Evolutionary conservation across 2,329 filamentous ascomycete species (phyloP), one percentile per base, ranked within the genome.

Genomic region (Sphaceloma murrayae): DNA sequence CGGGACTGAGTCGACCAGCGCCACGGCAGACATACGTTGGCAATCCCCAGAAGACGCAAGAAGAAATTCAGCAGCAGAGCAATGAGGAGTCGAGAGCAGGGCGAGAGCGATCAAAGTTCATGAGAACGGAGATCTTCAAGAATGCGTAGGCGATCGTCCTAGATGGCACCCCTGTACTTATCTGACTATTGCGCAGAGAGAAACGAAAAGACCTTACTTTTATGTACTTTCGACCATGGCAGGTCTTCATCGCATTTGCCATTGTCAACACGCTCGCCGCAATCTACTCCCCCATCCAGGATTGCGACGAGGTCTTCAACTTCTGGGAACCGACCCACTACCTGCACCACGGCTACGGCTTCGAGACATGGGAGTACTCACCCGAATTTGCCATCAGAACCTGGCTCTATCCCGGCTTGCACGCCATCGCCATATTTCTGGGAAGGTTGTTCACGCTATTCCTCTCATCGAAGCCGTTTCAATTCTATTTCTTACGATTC

Each of bases 241-340:
- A 45, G 17, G 31, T 34, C 9, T 45, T 45, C 22, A 17, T 45
- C 8, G 42, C 18, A 2, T 91, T 93, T 61, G 68, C 93, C 34
- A 67, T 70, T 21, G 80, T 82, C 52, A 86, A 86, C 58, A 52
- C 82, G 13, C 56, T 89, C 16, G 84, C 89, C 5, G 91, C 89
- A 8, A 57, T 82, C 22, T 89, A 81, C 60, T 80, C 87, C 2
- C 91, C 91, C 0, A 94, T 98, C 52, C 88, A 95, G 62, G 91
- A 98, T 64, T 98, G 91, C 61, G 91, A 98, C 56, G 91, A 98
- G 68, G 89, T 89, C 8, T 98, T 94, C 74, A 98, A 98, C 62
- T 98, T 94, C 69, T 98, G 89, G 87, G 91, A 98, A 57, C 89
- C 91, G 0, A 79, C 88, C 0, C 91, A 98, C 64, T 98, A 95